Conservation (phyloP, 1,139 yeast genomes). For the Candida mesenterica region DNA sequence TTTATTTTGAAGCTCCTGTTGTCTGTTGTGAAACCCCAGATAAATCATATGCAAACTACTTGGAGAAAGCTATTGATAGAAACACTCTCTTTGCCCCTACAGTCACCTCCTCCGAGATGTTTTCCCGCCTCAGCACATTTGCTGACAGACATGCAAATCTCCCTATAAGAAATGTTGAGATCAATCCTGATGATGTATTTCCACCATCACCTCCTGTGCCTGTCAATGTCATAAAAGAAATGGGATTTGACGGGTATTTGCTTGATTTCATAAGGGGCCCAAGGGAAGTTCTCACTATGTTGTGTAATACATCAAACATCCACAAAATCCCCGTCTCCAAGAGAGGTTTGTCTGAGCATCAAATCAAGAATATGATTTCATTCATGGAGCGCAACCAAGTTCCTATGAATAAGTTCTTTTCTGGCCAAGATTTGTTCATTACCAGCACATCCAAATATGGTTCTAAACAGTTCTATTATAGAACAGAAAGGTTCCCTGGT, state of each 20-base stretch:
- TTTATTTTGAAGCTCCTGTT: conserved; percentile 75
- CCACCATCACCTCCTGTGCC: conserved; percentile 15
- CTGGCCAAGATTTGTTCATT: conserved; percentile 54
- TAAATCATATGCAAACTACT: conserved; percentile 46
- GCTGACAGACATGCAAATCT: conserved; percentile 28
- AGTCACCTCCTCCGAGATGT: conserved; percentile 40
- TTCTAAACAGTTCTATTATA: conserved; percentile 44
- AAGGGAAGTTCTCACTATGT: conserved; percentile 66
- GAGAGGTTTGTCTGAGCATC: conserved; percentile 37
- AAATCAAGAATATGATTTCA: conserved; percentile 19
- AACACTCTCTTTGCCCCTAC: conserved; percentile 53
- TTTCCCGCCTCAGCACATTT: conserved; percentile 36
- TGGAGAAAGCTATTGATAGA: conserved; percentile 58
- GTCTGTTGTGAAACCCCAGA: conserved; percentile 59
- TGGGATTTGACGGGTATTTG: conserved; percentile 81
- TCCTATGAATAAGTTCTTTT: conserved; percentile 55
- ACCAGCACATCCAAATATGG: conserved; percentile 62
- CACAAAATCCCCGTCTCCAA: conserved; percentile 65
- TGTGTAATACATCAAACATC: conserved; percentile 58
- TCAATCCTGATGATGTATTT: conserved; percentile 4
- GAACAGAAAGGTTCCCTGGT: conserved; percentile 32
- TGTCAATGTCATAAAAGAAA: conserved; percentile 34
- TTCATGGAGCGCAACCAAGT: neutral
- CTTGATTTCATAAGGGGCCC: conserved; percentile 78
- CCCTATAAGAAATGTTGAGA: conserved; percentile 33